Evolutionary conservation across 2,329 filamentous ascomycete genomes (phyloP).

Genomic region (Curvularia sp.): DNA sequence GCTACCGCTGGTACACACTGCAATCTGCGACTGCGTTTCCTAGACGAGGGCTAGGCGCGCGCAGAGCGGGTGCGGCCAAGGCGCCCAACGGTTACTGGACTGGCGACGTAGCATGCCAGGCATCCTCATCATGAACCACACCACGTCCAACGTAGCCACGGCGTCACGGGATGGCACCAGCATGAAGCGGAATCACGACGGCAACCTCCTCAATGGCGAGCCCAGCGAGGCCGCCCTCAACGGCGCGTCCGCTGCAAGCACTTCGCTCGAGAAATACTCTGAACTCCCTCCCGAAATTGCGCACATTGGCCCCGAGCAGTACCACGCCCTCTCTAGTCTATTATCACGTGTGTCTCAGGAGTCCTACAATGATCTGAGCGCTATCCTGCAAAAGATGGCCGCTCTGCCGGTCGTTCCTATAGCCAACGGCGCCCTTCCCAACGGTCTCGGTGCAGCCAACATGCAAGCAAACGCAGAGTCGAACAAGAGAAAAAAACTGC

Average conservation of each 20-base stretch:
- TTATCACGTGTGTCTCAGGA: constrained; percentile 81
- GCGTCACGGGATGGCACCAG: constrained; percentile 39
- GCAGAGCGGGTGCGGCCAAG: constrained; percentile 37
- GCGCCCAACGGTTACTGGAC: constrained; percentile 41
- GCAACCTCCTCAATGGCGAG: constrained; percentile 43
- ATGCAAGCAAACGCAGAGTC: constrained; percentile 38
- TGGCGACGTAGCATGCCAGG: constrained; percentile 56
- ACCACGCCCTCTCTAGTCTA: constrained; percentile 76
- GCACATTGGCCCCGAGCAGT: constrained; percentile 75
- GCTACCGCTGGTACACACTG: not conserved
- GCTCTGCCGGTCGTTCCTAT: constrained; percentile 68
- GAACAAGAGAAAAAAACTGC: constrained; percentile 69
- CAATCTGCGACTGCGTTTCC: not conserved
- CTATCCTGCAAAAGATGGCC: constrained; percentile 73
- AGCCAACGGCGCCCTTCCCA: constrained; percentile 55
- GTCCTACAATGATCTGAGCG: constrained; percentile 78
- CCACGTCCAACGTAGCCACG: constrained; percentile 48
- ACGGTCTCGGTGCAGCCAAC: constrained; percentile 48
- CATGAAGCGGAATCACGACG: constrained; percentile 42
- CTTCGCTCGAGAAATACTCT: constrained; percentile 31
- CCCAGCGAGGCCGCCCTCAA: constrained; percentile 24
- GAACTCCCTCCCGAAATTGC: constrained; percentile 60
- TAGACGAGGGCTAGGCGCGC: constrained; percentile 12
- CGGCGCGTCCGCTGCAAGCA: constrained; percentile 21
- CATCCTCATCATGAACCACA: constrained; percentile 58